Conservation (phyloP, 2,329 filamentous ascomycete genomes). For the Thelonectria rubi region DNA sequence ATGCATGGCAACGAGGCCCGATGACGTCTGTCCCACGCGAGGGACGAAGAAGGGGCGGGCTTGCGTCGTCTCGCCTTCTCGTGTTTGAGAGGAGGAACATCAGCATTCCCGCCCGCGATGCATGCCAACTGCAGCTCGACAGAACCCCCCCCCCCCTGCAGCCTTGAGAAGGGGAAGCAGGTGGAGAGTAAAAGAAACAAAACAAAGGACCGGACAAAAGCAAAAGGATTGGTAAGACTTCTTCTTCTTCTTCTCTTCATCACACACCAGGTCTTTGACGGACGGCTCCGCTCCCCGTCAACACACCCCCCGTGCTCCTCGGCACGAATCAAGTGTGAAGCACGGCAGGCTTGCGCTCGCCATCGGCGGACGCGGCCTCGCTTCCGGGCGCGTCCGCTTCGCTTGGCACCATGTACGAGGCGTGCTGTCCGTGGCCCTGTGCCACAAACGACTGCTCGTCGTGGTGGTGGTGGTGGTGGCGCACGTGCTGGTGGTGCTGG, state of each 20-base stretch:
- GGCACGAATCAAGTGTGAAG: conserved; percentile 27
- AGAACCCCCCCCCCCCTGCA: neutral
- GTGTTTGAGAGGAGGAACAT: conserved; percentile 14
- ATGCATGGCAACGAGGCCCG: neutral
- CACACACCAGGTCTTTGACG: conserved; percentile 6
- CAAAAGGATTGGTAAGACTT: neutral
- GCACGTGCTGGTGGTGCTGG: neutral
- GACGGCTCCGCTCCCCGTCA: neutral
- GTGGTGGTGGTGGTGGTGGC: conserved; percentile 16
- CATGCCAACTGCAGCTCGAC: neutral
- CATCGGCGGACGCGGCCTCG: conserved; percentile 9
- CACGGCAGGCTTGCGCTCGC: conserved; percentile 35
- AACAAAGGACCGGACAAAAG: neutral
- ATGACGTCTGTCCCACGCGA: neutral
- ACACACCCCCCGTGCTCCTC: neutral
- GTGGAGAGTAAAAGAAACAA: neutral
- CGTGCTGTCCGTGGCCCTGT: conserved; percentile 20
- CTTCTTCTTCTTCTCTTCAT: neutral
- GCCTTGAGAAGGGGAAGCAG: neutral
- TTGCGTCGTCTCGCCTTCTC: conserved; percentile 1
- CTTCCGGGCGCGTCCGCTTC: conserved; percentile 19
- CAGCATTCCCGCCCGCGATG: conserved; percentile 1
- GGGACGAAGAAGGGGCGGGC: neutral
- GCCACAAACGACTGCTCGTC: conserved; percentile 17
- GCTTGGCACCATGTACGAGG: conserved; percentile 34